Evolutionary conservation across 169 alveolate species (phyloP), one percentile per base, ranked within the genome.

Genomic region (Plasmodium berghei): DNA sequence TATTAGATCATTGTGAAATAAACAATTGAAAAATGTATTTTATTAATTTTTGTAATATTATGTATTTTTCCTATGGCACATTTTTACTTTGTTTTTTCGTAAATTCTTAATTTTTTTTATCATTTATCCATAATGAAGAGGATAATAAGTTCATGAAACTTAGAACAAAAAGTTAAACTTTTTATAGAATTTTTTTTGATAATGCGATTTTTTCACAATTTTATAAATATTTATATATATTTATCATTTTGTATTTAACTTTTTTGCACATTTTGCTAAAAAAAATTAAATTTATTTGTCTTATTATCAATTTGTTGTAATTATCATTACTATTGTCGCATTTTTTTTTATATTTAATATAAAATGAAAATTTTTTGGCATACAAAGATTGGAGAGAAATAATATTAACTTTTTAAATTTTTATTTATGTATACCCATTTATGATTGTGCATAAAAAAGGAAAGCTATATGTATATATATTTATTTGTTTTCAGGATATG

Each of bases 1-100:
- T 48, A 40, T 74, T 74, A 74, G 88, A 55, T 45, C 67, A 55
- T 40, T 62, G 24, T 59, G 34, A 62, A 74, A 74, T 62, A n/a
- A 34, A 40, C n/a, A 73, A 66, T 61, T 46, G 55, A 20, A 54
- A 62, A 74, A 74, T 46, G 10, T 34, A n/a, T 56, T 56, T 58
- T 64, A 26, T 73, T 59, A 34, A 58, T 40, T 58, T 63, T 59
- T 73, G 42, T 6, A 14, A 34, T 16, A 73, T n/a, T 73, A 61
- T 18, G 24, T 73, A 73, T 59, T 55, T 49, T 8, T 52, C 40
- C 10, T 49, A 59, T 56, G 49, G 46, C 61, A 62, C 18, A n/a
- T 55, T 55, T 45, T 40, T 34, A 1, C 48, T 26, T 48, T 34
- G 34, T 9, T n/a, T 58, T 12, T 58, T 9, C 56, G 12, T 12